Percentiles rank a stretch among this genome's conserved stretches.
phyloP scores from a whole-genome alignment of 2,329 filamentous ascomycete species.

The Aspergillus terreus region DNA sequence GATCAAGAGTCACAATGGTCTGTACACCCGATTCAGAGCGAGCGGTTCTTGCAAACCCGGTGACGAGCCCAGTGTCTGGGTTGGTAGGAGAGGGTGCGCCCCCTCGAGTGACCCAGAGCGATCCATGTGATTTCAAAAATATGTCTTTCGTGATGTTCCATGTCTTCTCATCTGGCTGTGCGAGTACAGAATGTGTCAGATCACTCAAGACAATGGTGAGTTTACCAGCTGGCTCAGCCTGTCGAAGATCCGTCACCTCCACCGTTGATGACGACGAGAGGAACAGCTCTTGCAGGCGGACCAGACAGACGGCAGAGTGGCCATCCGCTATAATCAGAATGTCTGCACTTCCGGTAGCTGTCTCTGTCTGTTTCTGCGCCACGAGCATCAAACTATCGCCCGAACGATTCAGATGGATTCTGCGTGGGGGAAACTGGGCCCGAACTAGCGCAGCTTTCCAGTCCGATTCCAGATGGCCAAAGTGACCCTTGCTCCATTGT shows the following conservation, averaged over 20 bases:
- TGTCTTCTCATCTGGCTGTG: neutral
- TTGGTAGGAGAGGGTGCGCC: slow-evolving; percentile 7
- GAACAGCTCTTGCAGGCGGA: neutral
- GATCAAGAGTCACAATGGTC: slow-evolving; percentile 21
- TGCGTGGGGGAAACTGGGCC: neutral
- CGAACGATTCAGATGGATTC: no score
- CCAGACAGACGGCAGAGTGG: neutral
- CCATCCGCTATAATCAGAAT: slow-evolving; percentile 14
- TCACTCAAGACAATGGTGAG: slow-evolving; percentile 20
- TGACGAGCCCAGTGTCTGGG: slow-evolving; percentile 15
- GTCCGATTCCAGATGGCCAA: neutral
- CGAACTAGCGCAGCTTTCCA: neutral
- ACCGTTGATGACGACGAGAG: slow-evolving; percentile 1
- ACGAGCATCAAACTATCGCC: no score
- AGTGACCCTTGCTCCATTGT: neutral
- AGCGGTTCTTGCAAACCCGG: slow-evolving; percentile 24
- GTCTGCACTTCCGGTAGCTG: neutral
- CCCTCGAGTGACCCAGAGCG: slow-evolving; percentile 24
- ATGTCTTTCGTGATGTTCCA: slow-evolving; percentile 16
- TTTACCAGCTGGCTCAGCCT: slow-evolving; percentile 8
- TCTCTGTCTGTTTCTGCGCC: no score
- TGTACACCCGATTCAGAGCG: slow-evolving; percentile 22
- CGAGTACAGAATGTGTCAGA: slow-evolving; percentile 1
- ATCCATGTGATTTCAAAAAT: slow-evolving; percentile 13
- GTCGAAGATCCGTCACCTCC: slow-evolving; percentile 3